A percentile compares a stretch with the other conserved stretches of the same genome.
phyloP scores from a whole-genome alignment of 768 basidiomycete genomes.

The Boletellus emodensis region DNA sequence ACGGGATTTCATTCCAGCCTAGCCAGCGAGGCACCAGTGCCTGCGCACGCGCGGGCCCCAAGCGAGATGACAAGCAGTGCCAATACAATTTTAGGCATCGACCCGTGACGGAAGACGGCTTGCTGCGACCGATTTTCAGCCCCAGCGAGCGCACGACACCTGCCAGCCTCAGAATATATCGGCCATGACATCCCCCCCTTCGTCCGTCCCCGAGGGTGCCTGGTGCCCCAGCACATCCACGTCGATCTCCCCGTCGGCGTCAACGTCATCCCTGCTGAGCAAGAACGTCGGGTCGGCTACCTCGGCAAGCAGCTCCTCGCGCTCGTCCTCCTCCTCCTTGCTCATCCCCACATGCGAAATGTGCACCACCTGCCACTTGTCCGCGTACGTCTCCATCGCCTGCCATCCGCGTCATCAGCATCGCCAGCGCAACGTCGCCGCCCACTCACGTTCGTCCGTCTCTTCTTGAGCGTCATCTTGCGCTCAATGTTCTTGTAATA shows the following conservation, averaged over 20 bases:
- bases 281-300: conserved; percentile 66
- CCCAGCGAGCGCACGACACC: background rate
- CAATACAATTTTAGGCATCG: too few species aligned
- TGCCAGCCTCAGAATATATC: conserved; percentile 36
- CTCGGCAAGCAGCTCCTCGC: conserved; percentile 74
- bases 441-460: conserved; percentile 66
- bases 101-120: too few species aligned
- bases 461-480: conserved; percentile 85
- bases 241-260: conserved; percentile 60
- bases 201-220: conserved; percentile 41
- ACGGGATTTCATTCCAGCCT: too few species aligned
- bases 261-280: conserved; percentile 40
- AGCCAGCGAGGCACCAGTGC: too few species aligned
- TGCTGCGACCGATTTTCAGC: background rate
- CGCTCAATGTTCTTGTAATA: conserved; percentile 89
- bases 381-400: conserved; percentile 68
- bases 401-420: conserved; percentile 23
- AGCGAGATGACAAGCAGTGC: too few species aligned
- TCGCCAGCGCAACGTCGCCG: background rate
- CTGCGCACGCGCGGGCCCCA: too few species aligned
- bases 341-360: conserved; percentile 68
- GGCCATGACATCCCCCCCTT: conserved; percentile 36
- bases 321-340: conserved; percentile 71
- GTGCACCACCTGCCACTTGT: conserved; percentile 81
- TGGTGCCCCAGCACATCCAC: conserved; percentile 60